A percentile compares a stretch with the other conserved stretches of the same genome.
phyloP scores from a whole-genome alignment of 2,329 filamentous ascomycete genomes.

The Botrytis sinoallii region DNA sequence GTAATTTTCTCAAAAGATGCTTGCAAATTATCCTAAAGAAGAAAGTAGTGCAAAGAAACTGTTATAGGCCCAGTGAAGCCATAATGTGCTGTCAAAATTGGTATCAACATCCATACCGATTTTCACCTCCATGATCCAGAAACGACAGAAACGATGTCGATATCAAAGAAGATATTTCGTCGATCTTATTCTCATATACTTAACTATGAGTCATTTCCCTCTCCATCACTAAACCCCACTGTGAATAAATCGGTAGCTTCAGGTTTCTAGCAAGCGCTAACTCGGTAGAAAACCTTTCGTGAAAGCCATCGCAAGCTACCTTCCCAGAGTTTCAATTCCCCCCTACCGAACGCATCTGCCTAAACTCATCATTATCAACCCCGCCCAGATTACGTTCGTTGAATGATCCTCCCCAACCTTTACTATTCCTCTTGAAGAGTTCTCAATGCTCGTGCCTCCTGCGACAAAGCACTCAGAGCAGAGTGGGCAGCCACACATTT shows the following conservation, averaged over 20 bases:
- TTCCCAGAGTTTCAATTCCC: background rate
- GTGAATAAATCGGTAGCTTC: too few relatives aligned
- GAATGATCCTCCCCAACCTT: too few relatives aligned
- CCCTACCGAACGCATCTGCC: background rate
- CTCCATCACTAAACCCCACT: too few relatives aligned
- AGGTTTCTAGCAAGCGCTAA: background rate
- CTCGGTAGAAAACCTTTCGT: too few relatives aligned
- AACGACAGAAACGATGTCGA: background rate
- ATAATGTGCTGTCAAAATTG: background rate
- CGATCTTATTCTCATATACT: background rate
- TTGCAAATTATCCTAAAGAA: background rate
- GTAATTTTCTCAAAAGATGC: background rate
- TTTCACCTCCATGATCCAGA: too few relatives aligned
- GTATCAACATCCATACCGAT: background rate
- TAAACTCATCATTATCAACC: background rate
- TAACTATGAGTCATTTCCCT: rapidly evolving
- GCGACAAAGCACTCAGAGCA: background rate
- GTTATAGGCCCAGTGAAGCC: background rate
- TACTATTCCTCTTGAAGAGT: background rate
- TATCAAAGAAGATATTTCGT: background rate
- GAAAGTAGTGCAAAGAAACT: background rate
- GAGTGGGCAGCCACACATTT: background rate
- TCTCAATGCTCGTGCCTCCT: too few relatives aligned
- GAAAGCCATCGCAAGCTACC: too few relatives aligned
- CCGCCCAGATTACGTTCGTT: background rate